These are phyloP conservation scores for Globisporangium spiculum DNA, from an alignment of 352 stramenopile genomes.

Conservation along the genomic window DNA sequence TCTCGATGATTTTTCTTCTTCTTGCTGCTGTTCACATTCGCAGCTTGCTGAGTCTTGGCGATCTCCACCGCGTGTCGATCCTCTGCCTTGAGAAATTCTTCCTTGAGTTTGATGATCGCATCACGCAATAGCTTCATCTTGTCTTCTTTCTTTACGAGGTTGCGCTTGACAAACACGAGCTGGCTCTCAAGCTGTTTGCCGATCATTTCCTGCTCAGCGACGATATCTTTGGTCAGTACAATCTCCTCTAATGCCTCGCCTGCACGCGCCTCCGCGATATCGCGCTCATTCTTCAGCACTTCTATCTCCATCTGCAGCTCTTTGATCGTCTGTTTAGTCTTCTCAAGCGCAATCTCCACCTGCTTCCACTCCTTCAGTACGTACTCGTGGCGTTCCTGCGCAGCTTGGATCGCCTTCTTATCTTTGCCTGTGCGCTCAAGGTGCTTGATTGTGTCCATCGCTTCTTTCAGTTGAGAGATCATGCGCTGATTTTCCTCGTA, in stretches of 20 bases:
- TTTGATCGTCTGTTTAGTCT: conserved; percentile 41
- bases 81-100: conserved; percentile 87
- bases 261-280: conserved; percentile 74
- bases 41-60: conserved; percentile 48
- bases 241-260: conserved; percentile 85
- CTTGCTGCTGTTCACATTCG: conserved; percentile 15
- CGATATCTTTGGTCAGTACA: conserved; percentile 48
- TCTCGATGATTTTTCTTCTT: conserved; percentile 23
- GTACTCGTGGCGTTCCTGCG: conserved; percentile 61
- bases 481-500: conserved; percentile 79
- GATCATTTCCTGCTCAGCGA: conserved; percentile 30
- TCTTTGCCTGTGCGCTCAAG: conserved; percentile 58
- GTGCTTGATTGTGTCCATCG: conserved; percentile 58
- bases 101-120: conserved; percentile 84
- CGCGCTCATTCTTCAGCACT: conserved; percentile 52
- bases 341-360: conserved; percentile 53
- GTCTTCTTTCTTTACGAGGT: conserved; percentile 50
- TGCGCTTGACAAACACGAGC: conserved; percentile 32
- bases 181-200: conserved; percentile 52
- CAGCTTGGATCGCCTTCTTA: conserved; percentile 57
- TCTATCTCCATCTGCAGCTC: conserved; percentile 61
- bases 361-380: conserved; percentile 74
- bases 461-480: conserved; percentile 69
- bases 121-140: conserved; percentile 70
- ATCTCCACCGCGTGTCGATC: conserved; percentile 75